Base-by-base conservation (phyloP, 1,284 basidiomycete genomes). In the Phlebopus sp. region DNA sequence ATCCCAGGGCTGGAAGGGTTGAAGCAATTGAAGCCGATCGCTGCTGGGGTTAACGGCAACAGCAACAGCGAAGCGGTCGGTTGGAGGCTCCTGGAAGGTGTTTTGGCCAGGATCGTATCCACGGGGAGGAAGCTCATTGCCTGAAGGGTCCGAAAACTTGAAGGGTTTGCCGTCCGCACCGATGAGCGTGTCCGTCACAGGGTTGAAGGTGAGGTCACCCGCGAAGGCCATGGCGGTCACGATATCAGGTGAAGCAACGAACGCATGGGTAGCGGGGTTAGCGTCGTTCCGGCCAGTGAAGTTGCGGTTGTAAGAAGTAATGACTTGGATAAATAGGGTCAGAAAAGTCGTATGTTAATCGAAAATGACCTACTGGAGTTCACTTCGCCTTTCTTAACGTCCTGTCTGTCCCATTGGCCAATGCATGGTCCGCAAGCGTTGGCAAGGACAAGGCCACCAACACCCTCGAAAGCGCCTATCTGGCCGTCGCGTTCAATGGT, bases 251-350 rank as follows among this genome's bases (percentile, higher is more conserved):
- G 95, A 98, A 47, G 97, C 91, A 65, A 99, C 95, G 67, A 99
- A 99, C 47, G 95, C 94, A 73, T 98, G 96, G 42, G 97, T 99
- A 55, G 93, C 94, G 31, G 95, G 94, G 83, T 99, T 99, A 62
- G 96, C 96, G 68, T 99, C 97, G 75, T 99, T 99, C 71, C 96
- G 93, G 54, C 94, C 96, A 60, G 96, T 98, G 78, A 99, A 99
- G 88, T 99, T 99, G 73, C 97, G 94, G 86, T 99, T 99, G 86
- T 99, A 99, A 21, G 95, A 98, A 46, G 96, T 97, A 74, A 98
- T 92, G 78, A 97, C 85, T 89, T 42, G 17, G 50, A 30, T 51
- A 2, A 14, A n/a, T 5, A 6, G 11, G 37, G 45, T 58, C 21
- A 55, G 46, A 27, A 32, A n/a, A 13, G 36, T 36, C 41, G 32